Evolutionary conservation across 2,329 filamentous ascomycete genomes (phyloP).

Genomic region (Calonectria honghensis): DNA sequence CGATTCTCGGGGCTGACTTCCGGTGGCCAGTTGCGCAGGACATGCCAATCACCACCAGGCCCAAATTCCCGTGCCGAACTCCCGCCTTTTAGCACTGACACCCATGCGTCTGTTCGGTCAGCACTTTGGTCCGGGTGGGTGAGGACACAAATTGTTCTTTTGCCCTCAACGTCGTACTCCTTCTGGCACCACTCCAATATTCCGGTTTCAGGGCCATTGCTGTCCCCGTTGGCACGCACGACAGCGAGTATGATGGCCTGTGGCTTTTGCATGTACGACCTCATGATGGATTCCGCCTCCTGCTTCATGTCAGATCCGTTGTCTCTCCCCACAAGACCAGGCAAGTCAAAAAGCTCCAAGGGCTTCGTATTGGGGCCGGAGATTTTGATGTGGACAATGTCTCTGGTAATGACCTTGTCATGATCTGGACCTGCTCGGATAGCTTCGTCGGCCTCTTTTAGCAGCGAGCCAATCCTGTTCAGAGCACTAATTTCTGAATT

Average conservation of each 20-base stretch:
- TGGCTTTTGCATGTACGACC: conserved; percentile 62
- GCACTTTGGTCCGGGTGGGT: conserved; percentile 42
- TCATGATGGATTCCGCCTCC: conserved; percentile 61
- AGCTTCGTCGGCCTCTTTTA: conserved; percentile 62
- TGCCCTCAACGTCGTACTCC: conserved; percentile 5
- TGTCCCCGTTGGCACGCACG: conserved; percentile 63
- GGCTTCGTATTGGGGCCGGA: conserved; percentile 49
- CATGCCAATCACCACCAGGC: background rate
- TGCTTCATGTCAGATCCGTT: conserved; percentile 59
- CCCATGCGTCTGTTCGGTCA: background rate
- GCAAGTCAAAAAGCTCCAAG: conserved; percentile 70
- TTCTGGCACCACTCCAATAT: background rate
- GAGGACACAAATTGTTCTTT: conserved; percentile 44
- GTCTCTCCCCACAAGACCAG: conserved; percentile 62
- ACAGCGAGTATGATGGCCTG: conserved; percentile 68
- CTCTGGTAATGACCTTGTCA: conserved; percentile 37
- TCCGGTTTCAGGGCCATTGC: background rate
- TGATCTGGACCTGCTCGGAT: conserved; percentile 64
- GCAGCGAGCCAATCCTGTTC: conserved; percentile 51
- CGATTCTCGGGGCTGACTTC: background rate
- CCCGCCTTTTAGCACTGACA: background rate
- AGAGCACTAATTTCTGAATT: background rate
- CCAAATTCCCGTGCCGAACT: background rate
- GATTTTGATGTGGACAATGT: conserved; percentile 54
- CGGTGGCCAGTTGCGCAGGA: background rate